These are phyloP conservation scores for Collariella sp. DNA, from an alignment of 495 filamentous ascomycete genomes.

Conservation along the genomic window DNA sequence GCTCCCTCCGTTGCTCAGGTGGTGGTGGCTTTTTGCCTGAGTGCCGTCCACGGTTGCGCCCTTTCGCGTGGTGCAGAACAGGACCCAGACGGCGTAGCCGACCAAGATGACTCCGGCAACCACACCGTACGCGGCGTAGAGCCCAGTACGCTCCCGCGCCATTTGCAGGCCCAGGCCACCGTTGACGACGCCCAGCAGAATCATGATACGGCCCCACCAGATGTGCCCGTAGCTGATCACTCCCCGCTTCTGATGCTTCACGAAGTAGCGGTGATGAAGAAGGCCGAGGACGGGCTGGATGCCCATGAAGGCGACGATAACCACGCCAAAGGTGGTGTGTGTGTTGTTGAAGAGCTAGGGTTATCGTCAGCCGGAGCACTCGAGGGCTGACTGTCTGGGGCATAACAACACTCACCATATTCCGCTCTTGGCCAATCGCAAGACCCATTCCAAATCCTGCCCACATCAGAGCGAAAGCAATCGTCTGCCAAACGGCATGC, in stretches of 20 bases:
- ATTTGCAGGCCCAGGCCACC: slow-evolving; percentile 57
- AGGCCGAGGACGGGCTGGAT: slow-evolving; percentile 58
- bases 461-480: slow-evolving; percentile 48
- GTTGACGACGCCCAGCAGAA: slow-evolving; percentile 61
- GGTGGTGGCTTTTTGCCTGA: no score
- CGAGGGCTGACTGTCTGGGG: not conserved
- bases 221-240: slow-evolving; percentile 53
- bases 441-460: slow-evolving; percentile 57
- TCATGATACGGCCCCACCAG: slow-evolving; percentile 58
- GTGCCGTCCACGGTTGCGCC: no score
- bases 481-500: slow-evolving; percentile 51
- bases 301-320: slow-evolving; percentile 48
- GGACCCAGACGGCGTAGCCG: slow-evolving; percentile 27
- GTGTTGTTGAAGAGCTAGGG: slow-evolving; percentile 31
- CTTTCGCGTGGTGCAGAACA: not conserved
- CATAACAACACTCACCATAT: slow-evolving; percentile 27
- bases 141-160: slow-evolving; percentile 33
- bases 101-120: slow-evolving; percentile 47
- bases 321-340: slow-evolving; percentile 49
- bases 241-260: slow-evolving; percentile 41
- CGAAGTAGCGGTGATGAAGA: slow-evolving; percentile 53
- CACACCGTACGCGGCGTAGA: slow-evolving; percentile 51
- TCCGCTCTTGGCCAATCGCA: slow-evolving; percentile 30
- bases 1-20: no score
- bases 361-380: slow-evolving; percentile 2